Conservation (phyloP, 2,329 filamentous ascomycete genomes). For the Pestalotiopsis sp. region DNA sequence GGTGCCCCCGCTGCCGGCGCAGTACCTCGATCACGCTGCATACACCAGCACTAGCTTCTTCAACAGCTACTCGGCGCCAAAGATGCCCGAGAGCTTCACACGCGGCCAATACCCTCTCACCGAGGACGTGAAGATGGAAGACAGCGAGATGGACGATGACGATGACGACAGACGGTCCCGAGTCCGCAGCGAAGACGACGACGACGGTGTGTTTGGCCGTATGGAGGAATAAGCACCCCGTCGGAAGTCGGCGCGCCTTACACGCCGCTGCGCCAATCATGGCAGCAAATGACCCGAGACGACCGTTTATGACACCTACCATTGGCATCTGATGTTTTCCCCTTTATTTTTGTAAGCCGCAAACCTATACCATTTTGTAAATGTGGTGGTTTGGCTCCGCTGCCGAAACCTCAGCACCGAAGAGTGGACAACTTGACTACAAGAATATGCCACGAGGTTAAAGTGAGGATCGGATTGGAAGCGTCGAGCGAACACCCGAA, state of each 20-base stretch:
- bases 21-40: constrained; percentile 68
- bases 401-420: constrained; percentile 66
- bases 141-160: constrained; percentile 65
- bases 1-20: constrained; percentile 82
- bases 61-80: constrained; percentile 61
- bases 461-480: constrained; percentile 62
- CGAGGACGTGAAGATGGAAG: constrained; percentile 69
- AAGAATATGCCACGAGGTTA: constrained; percentile 65
- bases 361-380: constrained; percentile 44
- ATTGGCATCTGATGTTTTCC: constrained; percentile 41
- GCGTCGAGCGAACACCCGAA: constrained; percentile 63
- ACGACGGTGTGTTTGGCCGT: constrained; percentile 91
- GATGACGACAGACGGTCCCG: constrained; percentile 62
- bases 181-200: constrained; percentile 80
- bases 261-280: constrained; percentile 3
- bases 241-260: constrained; percentile 16
- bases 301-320: constrained; percentile 30
- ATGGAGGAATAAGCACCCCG: constrained; percentile 78
- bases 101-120: constrained; percentile 55
- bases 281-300: constrained; percentile 5
- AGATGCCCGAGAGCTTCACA: constrained; percentile 66
- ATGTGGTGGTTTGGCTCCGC: constrained; percentile 64
- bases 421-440: constrained; percentile 47
- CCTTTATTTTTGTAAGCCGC: constrained; percentile 46
- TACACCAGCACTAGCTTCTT: constrained; percentile 64